Evolutionary conservation across 1,139 yeast genomes (phyloP), one percentile per base, ranked within the genome.

Genomic region (Diutina sp.): DNA sequence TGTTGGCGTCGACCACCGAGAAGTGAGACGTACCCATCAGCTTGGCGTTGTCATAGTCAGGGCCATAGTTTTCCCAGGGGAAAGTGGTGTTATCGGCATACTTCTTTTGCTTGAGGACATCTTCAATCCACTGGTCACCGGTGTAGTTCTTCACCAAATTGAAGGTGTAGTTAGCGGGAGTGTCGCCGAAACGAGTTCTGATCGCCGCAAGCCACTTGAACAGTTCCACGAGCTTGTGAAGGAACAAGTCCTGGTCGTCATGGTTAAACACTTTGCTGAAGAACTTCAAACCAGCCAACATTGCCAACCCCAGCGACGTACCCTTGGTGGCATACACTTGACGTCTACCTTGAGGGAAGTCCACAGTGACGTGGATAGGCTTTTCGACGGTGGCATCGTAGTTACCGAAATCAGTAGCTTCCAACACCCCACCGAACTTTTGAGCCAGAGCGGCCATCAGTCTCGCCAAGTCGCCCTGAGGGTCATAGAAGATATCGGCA

Each of bases 191-290:
- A 63, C 88, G 79, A 21, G 93, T 83, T 58, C 98, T 77, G 0
- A 87, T 91, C 8, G 95, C 79, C 0, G 91, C 89, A 78, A 90
- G 79, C 96, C 97, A 93, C 69, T 91, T 91, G 95, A 91, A 90
- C 7, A 88, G 73, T 69, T 93, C 99, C 14, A 90, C 73, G n/a
- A 90, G 66, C 57, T 88, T 76, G 64, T 89, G 97, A 62, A 76
- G 74, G 58, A 82, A 84, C 30, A 60, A 61, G 8, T 51, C 57
- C 8, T 29, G 21, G 4, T 56, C 16, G 48, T 56, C 51, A 3
- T 60, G 51, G 4, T 56, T 55, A 16, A 57, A 56, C 30, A 65
- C 63, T 45, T 68, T 64, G 58, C 66, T 65, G 64, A 74, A 83
- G 46, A 90, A 80, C 58, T 84, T 82, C 58, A 93, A 72, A 0